Conservation (phyloP, 306 rosid species). For the Abrus pulchellus region DNA sequence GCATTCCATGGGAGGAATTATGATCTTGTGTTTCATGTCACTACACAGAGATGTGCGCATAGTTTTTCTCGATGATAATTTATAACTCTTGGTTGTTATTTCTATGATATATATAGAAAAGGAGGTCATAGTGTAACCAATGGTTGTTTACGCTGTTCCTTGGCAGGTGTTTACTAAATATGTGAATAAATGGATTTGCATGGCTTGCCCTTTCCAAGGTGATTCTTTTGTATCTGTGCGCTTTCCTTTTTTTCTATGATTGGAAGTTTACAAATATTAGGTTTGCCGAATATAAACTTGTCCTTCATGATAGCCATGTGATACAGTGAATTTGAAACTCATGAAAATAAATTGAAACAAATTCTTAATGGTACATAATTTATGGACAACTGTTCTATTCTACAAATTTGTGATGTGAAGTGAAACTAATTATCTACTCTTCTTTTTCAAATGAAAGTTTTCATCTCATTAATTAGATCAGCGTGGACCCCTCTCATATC, state of each 20-base stretch:
- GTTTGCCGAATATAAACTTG: conserved; percentile 33
- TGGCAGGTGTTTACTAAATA: conserved; percentile 83
- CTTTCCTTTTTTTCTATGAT: conserved; percentile 10
- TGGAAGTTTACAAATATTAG: neutral
- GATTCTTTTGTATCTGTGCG: conserved; percentile 20
- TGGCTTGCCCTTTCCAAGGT: conserved; percentile 98
- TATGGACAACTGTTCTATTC: conserved; percentile 5
- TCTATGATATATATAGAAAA: conserved; percentile 33
- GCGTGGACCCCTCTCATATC: neutral
- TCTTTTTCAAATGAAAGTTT: conserved; percentile 28
- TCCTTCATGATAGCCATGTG: conserved; percentile 24
- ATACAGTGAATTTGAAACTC: conserved; percentile 22
- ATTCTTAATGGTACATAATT: conserved; percentile 5
- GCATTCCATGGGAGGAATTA: conserved; percentile 95
- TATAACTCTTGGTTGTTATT: conserved; percentile 38
- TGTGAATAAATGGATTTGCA: conserved; percentile 88
- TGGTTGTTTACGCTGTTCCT: conserved; percentile 48
- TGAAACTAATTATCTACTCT: neutral
- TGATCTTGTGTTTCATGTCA: conserved; percentile 76
- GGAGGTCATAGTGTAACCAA: conserved; percentile 37
- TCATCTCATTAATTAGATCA: conserved; percentile 1
- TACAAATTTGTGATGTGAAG: conserved; percentile 9
- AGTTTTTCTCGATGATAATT: conserved; percentile 44
- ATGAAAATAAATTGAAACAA: conserved; percentile 33
- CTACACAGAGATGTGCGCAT: conserved; percentile 78